Percentiles rank a stretch among this genome's conserved stretches.
Evolutionary conservation across 805 yeast genomes (phyloP).

Genomic region (Candida germanica): DNA sequence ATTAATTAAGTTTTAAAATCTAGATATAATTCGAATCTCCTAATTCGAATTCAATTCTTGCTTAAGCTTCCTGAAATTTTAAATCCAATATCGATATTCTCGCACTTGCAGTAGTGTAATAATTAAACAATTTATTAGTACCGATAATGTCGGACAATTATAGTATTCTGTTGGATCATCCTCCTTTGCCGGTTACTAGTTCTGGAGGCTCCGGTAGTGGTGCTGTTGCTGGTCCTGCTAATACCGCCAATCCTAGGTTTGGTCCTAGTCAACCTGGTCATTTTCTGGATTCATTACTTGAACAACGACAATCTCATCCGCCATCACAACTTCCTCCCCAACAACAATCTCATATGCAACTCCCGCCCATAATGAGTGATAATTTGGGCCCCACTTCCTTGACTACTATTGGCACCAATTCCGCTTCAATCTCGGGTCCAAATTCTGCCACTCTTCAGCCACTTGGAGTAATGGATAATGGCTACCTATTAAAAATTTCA

Average conservation of each 20-base stretch:
- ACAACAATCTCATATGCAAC: not conserved
- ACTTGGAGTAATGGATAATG: not conserved
- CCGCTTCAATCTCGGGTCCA: not conserved
- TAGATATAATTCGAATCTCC: no score
- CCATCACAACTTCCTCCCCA: not conserved
- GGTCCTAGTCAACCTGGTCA: not conserved
- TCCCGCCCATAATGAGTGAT: not conserved
- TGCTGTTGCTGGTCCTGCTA: not conserved
- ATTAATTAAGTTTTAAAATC: no score
- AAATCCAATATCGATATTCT: not conserved
- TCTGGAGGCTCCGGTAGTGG: not conserved
- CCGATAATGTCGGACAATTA: slow-evolving; percentile 10
- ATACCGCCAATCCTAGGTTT: not conserved
- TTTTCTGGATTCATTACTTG: not conserved
- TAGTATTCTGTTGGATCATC: slow-evolving; percentile 8
- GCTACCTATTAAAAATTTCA: slow-evolving; percentile 28
- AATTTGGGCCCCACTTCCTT: not conserved
- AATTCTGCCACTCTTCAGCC: not conserved
- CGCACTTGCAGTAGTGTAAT: not conserved
- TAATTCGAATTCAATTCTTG: no score
- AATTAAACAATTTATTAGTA: not conserved
- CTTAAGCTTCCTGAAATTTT: not conserved
- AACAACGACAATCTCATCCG: not conserved
- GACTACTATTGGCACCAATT: not conserved
- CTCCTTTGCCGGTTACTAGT: not conserved